These are phyloP conservation scores for Blakeslea trispora DNA, from an alignment of 371 early-diverging fungal species.

Conservation along the genomic window DNA sequence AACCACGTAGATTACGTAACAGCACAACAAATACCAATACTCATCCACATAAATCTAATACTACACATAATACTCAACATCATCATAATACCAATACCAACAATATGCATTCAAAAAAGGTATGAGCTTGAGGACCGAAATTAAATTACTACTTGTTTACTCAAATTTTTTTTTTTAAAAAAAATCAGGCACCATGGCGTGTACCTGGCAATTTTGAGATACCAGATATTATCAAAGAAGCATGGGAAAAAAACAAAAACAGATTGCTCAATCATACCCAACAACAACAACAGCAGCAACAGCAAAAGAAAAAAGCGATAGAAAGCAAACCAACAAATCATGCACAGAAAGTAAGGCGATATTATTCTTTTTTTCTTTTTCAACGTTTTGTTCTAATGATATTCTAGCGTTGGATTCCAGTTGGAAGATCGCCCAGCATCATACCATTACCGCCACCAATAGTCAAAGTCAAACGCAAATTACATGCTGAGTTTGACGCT, in stretches of 20 bases:
- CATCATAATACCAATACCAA: conserved; percentile 6
- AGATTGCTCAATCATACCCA: conserved; percentile 8
- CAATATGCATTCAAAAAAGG: background rate
- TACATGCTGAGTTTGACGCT: conserved; percentile 46
- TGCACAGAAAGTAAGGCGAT: conserved; percentile 20
- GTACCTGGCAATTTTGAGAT: conserved; percentile 50
- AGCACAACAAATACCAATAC: conserved; percentile 1
- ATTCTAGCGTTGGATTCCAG: conserved; percentile 51
- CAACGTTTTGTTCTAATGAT: too few species aligned
- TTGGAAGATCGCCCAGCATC: conserved; percentile 40
- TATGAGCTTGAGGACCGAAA: too few species aligned
- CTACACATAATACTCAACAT: background rate
- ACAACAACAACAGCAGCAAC: conserved; percentile 9
- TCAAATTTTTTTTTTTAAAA: conserved; percentile 2
- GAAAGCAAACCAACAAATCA: conserved; percentile 14
- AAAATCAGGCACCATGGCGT: conserved; percentile 45
- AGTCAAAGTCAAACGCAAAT: conserved; percentile 29
- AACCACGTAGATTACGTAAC: conserved; percentile 11
- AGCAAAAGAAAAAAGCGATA: conserved; percentile 12
- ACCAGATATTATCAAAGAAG: conserved; percentile 53
- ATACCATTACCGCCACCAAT: conserved; percentile 43
- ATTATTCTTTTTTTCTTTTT: conserved; percentile 12
- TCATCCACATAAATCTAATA: background rate
- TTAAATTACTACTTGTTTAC: too few species aligned
- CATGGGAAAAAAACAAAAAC: conserved; percentile 33